Evolutionary conservation across 2,329 filamentous ascomycete species (phyloP), one percentile per base, ranked within the genome.

Genomic region (Alternaria panax): DNA sequence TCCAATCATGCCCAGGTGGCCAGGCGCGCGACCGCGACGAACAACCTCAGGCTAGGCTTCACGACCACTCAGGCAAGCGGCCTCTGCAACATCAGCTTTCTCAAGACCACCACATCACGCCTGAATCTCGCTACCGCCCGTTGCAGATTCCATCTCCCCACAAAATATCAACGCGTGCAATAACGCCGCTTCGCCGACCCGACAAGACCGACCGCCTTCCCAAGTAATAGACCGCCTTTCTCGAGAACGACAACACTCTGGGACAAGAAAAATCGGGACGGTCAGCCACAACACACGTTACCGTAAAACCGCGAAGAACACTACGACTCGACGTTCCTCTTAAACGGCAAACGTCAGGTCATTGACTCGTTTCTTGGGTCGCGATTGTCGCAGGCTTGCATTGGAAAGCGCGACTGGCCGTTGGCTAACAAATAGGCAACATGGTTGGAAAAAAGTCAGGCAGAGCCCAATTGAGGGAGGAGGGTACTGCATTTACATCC

Each of bases 401-500:
- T 52, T 51, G 34, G 32, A 56, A 43, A 28, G 20, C 45, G 27
- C 27, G n/a, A 40, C 22, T 42, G 28, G n/a, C 18, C 22, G 36
- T 36, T 36, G 28, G n/a, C 43, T 36, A 30, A 45, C 4, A 22
- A 18, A 5, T n/a, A 7, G 34, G 7, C 65, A 71, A 60, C 18
- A 89, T 89, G 87, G 87, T 88, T 42, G 86, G 86, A 64, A 90
- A 89, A 76, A 89, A 88, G 72, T 88, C 86, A 34, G 86, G 86
- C 53, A 85, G 85, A 73, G 85, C 86, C 65, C 84, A 86, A 68
- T 79, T 87, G 69, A 80, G 84, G 73, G 87, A 89, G 77, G 86
- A 90, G 74, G 82, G 82, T 83, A 77, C 22, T 71, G 69, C 60
- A 38, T 24, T 41, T 22, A 40, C 16, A 32, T 18, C 32, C 32